Base-by-base conservation (phyloP, 179 eudicot species). In the Spinacia oleracea region DNA sequence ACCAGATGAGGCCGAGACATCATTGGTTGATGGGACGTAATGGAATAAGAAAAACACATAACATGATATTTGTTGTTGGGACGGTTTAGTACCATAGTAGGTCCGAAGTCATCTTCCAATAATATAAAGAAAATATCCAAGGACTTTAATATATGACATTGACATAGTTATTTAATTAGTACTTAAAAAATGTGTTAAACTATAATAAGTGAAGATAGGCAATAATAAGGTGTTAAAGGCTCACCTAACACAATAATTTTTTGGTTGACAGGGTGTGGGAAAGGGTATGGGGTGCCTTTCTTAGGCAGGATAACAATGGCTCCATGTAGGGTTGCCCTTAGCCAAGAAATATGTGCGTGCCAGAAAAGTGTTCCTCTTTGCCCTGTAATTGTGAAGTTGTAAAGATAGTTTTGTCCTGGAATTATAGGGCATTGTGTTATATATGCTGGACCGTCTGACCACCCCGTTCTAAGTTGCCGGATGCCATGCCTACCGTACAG, bases 371-470 rank as follows among this genome's bases (percentile, higher is more conserved):
- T 92, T 42, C 97, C 97, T 76, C 97, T 85, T 70, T 92, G 97
- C 0, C 95, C 97, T 20, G 84, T 89, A 32, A 92, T 62, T 42
- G 90, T 92, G 82, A 91, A 92, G 74, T 89, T 91, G 83, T 92
- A 91, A 16, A 87, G 51, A 76, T 83, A 92, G 75, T 88, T 87
- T 73, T 87, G 87, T 4, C 87, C 86, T 0, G 91, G 82, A 32
- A 87, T 91, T 40, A 92, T 89, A 0, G 97, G 97, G 70, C 94
- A 92, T 73, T 92, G 97, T 4, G 97, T 83, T 78, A 92, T 80
- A 65, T 91, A 91, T 32, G 91, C 92, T 23, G 97, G 97, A 27
- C 97, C 97, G 56, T 92, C 97, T 1, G 97, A 77, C 97, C 97
- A 92, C 5, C 92, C 95, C 2, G 91, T 92, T 67, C 90, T 82